A percentile compares a stretch with the other conserved stretches of the same genome.
Evolutionary conservation across 805 yeast genomes (phyloP).

Genomic region (Lipomyces mesembrius): DNA sequence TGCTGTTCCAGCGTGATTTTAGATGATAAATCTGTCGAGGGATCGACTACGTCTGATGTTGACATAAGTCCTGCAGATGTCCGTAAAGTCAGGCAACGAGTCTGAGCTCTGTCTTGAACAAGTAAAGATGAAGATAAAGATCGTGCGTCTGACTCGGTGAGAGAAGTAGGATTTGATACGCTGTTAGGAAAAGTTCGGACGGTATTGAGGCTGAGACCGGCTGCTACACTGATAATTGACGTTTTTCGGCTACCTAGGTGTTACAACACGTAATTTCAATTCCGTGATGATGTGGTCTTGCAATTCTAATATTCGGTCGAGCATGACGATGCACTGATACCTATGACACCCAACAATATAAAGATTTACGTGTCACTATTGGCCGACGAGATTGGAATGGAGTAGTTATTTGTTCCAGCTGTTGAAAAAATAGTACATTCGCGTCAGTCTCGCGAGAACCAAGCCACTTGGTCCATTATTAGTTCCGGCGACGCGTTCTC

Average conservation of each 20-base stretch:
- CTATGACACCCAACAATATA: not conserved
- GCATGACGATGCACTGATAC: not conserved
- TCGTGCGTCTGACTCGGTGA: not conserved
- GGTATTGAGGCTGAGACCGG: not conserved
- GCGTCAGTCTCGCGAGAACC: no score
- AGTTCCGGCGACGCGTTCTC: no score
- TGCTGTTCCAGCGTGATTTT: slow-evolving; percentile 22
- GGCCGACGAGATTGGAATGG: no score
- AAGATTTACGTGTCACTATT: no score
- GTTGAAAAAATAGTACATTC: no score
- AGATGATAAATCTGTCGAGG: not conserved
- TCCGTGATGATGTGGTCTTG: not conserved
- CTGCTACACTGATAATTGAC: not conserved
- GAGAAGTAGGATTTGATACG: not conserved
- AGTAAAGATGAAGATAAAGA: not conserved
- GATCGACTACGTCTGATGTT: not conserved
- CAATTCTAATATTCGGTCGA: not conserved
- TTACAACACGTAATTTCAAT: no score
- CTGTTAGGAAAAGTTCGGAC: not conserved
- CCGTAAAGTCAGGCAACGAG: not conserved
- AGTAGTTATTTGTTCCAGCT: no score
- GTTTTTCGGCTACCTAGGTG: not conserved
- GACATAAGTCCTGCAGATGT: not conserved
- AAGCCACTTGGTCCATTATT: no score
- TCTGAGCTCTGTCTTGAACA: not conserved